Evolutionary conservation across 345 rosid species (phyloP), one percentile per base, ranked within the genome.

Genomic region (Heritiera littoralis): DNA sequence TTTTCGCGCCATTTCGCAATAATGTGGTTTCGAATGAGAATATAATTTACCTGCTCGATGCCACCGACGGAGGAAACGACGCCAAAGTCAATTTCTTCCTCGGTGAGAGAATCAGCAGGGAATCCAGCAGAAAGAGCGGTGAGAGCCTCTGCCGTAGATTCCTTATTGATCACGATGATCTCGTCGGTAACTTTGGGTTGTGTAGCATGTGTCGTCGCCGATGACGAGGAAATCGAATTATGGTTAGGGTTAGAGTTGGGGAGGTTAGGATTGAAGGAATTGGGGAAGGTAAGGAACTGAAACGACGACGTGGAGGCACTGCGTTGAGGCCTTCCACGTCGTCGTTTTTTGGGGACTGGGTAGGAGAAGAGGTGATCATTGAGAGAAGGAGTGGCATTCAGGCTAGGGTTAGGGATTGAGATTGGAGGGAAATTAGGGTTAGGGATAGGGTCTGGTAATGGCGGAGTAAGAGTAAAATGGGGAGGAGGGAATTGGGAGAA

Each of bases 11-110:
- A 96, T 74, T 86, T 94, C 0, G 97, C 80, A 35, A 96, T 92
- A 2, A 96, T 91, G 61, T 94, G 99, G 78, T 96, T 96, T 76
- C 99, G 83, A 59, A 94, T 91, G 41, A 96, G 85, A n/a, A 90
- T 96, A 80, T 96, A 96, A 68, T 96, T 96, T 7, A 94, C 99
- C 89, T 96, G 98, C 81, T 94, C 99, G 15, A 96, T 92, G 28
- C 99, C 98, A 1, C 97, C 99, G 7, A 94, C 82, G 0, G 89
- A 88, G 9, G 95, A 87, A 13, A 94, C 88, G 1, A 96, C 95
- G 1, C 95, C 97, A 10, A 91, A 91, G 4, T 96, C 97, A 40
- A 96, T 90, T 81, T 96, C 98, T 78, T 94, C 99, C 48, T 92
- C 97, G 0, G 97, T 94, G 15, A 96, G 85, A 0, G 94, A 90